Conservation (phyloP, 345 rosid genomes). For the Heritiera littoralis region DNA sequence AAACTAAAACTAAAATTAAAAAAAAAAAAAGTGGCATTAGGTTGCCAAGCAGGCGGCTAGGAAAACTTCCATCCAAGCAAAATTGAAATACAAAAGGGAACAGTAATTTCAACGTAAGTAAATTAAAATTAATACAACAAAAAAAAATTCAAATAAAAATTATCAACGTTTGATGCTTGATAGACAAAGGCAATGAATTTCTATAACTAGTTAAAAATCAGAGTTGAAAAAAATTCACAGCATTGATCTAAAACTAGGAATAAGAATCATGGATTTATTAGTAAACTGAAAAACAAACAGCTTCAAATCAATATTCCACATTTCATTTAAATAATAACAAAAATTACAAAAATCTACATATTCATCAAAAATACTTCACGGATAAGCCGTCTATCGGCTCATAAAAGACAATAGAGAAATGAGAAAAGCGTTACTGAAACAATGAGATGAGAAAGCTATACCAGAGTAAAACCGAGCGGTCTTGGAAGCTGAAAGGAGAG, state of each 20-base stretch:
- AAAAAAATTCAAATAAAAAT: background rate
- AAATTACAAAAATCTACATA: background rate
- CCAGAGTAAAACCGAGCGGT: conserved; percentile 66
- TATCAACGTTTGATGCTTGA: background rate
- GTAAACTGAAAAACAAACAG: background rate
- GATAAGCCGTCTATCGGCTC: background rate
- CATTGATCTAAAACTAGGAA: background rate
- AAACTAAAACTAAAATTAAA: too few relatives aligned
- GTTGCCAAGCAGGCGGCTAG: background rate
- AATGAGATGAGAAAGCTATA: conserved; percentile 21
- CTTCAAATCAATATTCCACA: background rate
- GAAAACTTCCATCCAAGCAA: background rate
- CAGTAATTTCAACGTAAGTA: background rate
- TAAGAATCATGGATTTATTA: background rate
- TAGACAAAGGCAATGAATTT: background rate
- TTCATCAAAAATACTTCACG: background rate
- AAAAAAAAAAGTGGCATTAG: background rate
- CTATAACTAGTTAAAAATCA: background rate
- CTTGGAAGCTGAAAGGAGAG: conserved; percentile 72
- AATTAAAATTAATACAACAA: background rate
- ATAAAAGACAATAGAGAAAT: background rate
- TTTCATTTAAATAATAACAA: background rate
- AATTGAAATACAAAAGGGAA: background rate
- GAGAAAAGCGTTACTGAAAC: background rate
- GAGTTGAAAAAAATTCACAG: background rate